Evolutionary conservation across 2,329 filamentous ascomycete species (phyloP).

Genomic region (Delphinella strobiligena): DNA sequence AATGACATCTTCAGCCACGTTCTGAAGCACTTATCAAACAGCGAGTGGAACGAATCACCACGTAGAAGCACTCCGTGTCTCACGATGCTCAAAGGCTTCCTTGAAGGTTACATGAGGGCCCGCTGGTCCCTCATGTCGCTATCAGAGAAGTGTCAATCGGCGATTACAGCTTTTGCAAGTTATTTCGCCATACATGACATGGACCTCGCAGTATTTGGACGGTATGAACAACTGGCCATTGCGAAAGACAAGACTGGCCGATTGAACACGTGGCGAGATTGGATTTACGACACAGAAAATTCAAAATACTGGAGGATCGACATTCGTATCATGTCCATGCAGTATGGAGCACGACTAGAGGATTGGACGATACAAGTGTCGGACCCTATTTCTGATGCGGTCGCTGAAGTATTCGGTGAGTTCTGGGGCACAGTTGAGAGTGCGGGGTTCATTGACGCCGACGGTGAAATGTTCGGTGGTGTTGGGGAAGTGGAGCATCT

Average conservation of each 20-base stretch:
- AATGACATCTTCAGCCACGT: no score
- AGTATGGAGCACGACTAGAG: not conserved
- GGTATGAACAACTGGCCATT: no score
- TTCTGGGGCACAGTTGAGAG: slow-evolving; percentile 1
- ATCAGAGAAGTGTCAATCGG: no score
- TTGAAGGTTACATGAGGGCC: not conserved
- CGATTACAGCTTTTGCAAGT: not conserved
- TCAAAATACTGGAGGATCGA: not conserved
- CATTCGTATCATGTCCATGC: not conserved
- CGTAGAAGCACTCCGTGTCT: no score
- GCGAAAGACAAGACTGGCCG: not conserved
- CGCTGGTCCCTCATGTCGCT: not conserved
- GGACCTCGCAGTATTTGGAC: not conserved
- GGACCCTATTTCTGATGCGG: not conserved
- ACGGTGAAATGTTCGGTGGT: no score
- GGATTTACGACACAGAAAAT: not conserved
- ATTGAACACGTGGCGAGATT: not conserved
- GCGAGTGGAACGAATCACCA: no score
- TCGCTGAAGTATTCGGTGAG: not conserved
- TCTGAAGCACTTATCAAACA: no score
- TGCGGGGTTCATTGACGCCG: no score
- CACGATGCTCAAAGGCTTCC: no score
- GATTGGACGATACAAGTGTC: not conserved
- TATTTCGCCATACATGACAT: not conserved
- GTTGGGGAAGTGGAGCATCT: no score